These are phyloP conservation scores for Cladophialophora yegresii DNA, from an alignment of 2,329 filamentous ascomycete species.

Conservation along the genomic window DNA sequence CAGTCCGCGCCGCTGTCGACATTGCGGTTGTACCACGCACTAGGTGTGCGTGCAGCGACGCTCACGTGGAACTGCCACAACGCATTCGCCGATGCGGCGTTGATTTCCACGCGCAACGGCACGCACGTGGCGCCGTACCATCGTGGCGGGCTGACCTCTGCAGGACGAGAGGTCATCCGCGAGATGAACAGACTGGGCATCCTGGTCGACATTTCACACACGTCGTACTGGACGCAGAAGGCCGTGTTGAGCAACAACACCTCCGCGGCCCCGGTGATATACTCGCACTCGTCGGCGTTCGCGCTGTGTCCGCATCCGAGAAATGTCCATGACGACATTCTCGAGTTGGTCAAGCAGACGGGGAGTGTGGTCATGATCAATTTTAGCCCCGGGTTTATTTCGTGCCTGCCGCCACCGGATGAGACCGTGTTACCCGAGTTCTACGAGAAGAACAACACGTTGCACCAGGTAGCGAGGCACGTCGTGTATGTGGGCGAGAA, in stretches of 20 bases:
- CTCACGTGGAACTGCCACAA: constrained; percentile 95
- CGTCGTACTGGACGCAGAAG: constrained; percentile 76
- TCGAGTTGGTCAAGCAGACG: constrained; percentile 71
- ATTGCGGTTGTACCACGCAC: constrained; percentile 70
- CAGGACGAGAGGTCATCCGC: constrained; percentile 67
- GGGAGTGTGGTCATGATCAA: constrained; percentile 88
- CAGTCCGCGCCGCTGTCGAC: constrained; percentile 69
- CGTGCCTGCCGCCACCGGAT: constrained; percentile 64
- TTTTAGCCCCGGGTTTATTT: constrained; percentile 79
- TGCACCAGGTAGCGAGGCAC: constrained; percentile 77
- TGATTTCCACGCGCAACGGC: constrained; percentile 49
- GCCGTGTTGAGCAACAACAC: constrained; percentile 64
- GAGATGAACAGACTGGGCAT: constrained; percentile 97
- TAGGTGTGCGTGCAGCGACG: constrained; percentile 85
- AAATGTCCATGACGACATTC: constrained; percentile 83
- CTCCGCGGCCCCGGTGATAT: constrained; percentile 74
- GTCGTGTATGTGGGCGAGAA: constrained; percentile 77
- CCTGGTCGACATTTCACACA: constrained; percentile 87
- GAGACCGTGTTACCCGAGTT: constrained; percentile 67
- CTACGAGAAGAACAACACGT: constrained; percentile 68
- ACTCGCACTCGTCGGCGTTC: constrained; percentile 82
- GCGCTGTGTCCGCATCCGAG: constrained; percentile 82
- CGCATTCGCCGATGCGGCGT: constrained; percentile 79
- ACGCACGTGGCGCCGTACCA: constrained; percentile 44
- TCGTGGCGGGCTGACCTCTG: constrained; percentile 68